phyloP scores from a whole-genome alignment of 257 asterid species.

The Solanum boliviense region DNA sequence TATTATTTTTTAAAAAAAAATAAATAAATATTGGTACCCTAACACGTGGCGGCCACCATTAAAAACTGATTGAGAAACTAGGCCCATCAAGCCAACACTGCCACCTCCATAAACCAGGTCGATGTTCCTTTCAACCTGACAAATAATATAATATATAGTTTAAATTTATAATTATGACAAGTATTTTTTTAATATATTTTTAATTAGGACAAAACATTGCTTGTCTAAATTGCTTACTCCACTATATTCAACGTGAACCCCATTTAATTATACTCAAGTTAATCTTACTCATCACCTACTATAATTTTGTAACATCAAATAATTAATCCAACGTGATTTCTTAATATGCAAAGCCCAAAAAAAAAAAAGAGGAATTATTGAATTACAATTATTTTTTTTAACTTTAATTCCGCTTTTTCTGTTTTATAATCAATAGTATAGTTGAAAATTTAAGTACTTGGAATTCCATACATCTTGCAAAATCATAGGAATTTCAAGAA shows the following conservation, averaged over 20 bases:
- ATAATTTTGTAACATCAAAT: neutral
- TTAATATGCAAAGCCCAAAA: neutral
- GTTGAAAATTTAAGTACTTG: neutral
- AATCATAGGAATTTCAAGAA: neutral
- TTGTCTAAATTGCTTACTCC: slow-evolving; percentile 15
- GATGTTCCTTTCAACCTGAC: slow-evolving; percentile 84
- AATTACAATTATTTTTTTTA: neutral
- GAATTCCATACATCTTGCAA: neutral
- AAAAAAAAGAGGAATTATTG: neutral
- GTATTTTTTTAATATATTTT: neutral
- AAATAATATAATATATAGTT: neutral
- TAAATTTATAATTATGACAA: neutral
- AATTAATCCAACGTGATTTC: neutral
- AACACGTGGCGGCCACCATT: slow-evolving; percentile 89
- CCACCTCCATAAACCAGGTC: slow-evolving; percentile 87
- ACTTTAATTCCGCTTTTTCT: neutral
- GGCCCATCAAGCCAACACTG: slow-evolving; percentile 71
- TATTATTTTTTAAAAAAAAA: neutral
- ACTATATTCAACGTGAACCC: slow-evolving; percentile 7
- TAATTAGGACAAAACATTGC: neutral
- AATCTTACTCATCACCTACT: slow-evolving; percentile 9
- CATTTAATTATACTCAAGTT: slow-evolving; percentile 6
- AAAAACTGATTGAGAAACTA: slow-evolving; percentile 63
- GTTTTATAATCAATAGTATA: neutral
- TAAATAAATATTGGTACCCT: slow-evolving; percentile 26